Base-by-base conservation (phyloP, 2,329 filamentous ascomycete species). In the Ascochyta lentis region DNA sequence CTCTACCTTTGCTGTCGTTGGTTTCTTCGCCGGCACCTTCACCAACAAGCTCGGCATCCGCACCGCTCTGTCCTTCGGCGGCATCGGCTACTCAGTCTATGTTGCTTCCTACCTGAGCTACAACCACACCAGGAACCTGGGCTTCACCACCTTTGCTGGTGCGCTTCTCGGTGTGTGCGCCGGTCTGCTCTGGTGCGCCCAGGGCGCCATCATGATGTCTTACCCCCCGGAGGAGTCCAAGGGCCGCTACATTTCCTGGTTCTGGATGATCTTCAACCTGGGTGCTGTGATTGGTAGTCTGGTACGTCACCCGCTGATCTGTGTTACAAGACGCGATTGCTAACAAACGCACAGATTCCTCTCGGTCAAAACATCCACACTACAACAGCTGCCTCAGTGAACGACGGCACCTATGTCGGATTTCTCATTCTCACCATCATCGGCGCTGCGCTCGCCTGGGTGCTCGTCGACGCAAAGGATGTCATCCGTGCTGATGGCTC, bases 191-290 rank as follows among this genome's bases (percentile, higher is more conserved):
- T 95, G 91, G 91, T 89, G 88, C 31, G 91, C 89, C 1, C 90
- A 94, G 77, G 90, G 91, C 56, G 87, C 89, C 56, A 91, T 94
- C 70, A 93, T 94, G 89, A 94, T 96, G 86, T 87, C 90, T 37
- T 96, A 96, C 74, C 92, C 92, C 1, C 81, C 84, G 19, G 93
- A 96, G 77, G 76, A 85, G 31, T 85, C 86, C 61, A 96, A 96
- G 81, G 93, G 93, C 40, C 87, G 88, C 56, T 96, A 92, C 75
- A 96, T 96, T 74, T 90, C 90, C 58, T 88, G 87, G 80, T 96
- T 96, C 79, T 96, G 93, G 93, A 87, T 92, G 74, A 96, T 97
- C 69, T 97, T 96, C 83, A 96, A 96, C 77, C 77, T 93, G 56
- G 93, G 93, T 66, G 92, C 88, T 67, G 92, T 96, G 58, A 91